phyloP scores from a whole-genome alignment of 1,139 yeast species.

The Blastobotrys serpentis region DNA sequence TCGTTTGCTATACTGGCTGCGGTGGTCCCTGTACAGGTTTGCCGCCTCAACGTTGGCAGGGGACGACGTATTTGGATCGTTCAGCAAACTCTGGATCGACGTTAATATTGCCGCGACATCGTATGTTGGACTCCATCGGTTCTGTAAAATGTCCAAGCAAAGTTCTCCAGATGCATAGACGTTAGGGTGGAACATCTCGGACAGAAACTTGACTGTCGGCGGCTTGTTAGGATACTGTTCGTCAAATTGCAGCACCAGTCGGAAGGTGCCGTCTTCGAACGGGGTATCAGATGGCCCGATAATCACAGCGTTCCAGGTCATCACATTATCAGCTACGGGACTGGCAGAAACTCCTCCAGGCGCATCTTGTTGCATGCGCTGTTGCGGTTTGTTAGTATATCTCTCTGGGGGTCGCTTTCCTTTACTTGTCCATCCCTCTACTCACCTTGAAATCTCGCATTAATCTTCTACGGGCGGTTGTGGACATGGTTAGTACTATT shows the following conservation, averaged over 20 bases:
- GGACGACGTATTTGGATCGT: conserved; percentile 93
- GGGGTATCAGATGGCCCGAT: conserved; percentile 98
- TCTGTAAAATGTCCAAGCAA: conserved; percentile 92
- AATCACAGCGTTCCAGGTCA: conserved; percentile 97
- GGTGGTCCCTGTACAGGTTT: conserved; percentile 88
- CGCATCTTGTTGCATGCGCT: conserved; percentile 97
- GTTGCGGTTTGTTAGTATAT: conserved; percentile 4
- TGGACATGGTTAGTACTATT: conserved; percentile 59
- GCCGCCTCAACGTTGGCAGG: conserved; percentile 99
- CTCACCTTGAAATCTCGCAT: conserved; percentile 95
- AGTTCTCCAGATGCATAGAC: conserved; percentile 95
- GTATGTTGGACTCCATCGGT: conserved; percentile 98
- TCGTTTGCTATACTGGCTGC: conserved; percentile 85
- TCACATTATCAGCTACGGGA: conserved; percentile 93
- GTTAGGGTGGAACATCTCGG: conserved; percentile 97
- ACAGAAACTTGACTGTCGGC: conserved; percentile 83
- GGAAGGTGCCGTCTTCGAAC: conserved; percentile 95
- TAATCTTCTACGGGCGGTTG: conserved; percentile 95
- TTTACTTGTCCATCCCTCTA: too few species aligned
- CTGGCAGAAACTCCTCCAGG: conserved; percentile 98
- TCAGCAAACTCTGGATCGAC: conserved; percentile 78
- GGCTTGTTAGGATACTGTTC: conserved; percentile 98
- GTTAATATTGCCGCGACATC: conserved; percentile 97
- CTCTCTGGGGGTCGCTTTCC: too few species aligned
- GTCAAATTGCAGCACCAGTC: conserved; percentile 82